Evolutionary conservation across 2,329 filamentous ascomycete genomes (phyloP), one percentile per base, ranked within the genome.

Genomic region (Didymosphaeria variabile): DNA sequence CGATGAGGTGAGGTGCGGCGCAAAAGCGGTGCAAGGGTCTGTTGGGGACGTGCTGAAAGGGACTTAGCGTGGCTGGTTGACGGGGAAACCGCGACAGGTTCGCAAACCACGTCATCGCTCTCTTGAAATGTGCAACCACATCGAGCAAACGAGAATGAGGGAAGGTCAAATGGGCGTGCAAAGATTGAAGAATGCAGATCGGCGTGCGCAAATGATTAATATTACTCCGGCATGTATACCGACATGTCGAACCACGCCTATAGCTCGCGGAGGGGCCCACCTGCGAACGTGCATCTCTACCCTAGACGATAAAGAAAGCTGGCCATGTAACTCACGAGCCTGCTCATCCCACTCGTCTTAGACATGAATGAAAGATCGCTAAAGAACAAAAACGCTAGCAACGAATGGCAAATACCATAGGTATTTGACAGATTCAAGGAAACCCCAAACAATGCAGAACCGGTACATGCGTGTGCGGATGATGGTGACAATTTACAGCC

Each of bases 31-130:
- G 44, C 34, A 49, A 59, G 51, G 55, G 50, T 60, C 5, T 63
- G 56, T 63, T 63, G 21, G 42, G 51, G 29, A 36, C 49, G 58
- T 31, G 12, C 62, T 40, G 13, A 29, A 61, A 36, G 17, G n/a
- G 53, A 60, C 13, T 45, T 64, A 64, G 64, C 13, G 46, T 12
- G 12, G 1, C 1, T 1, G n/a, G 61, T 64, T 66, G 59, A 40
- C 61, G 1, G 19, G 47, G 59, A 57, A 66, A 66, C 59, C 19
- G 17, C 29, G 23, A 55, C 8, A n/a, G 38, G n/a, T n/a, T 21
- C 8, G 17, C 55, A 40, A 17, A 1, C 10, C 8, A 15, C 49
- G 9, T 21, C 49, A 19, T 10, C 38, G 38, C n/a, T 17, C n/a
- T 6, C 38, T n/a, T n/a, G n/a, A n/a, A n/a, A n/a, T n/a, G n/a